These are phyloP conservation scores for Ogataea zsoltii DNA, from an alignment of 805 yeast genomes.

Conservation along the genomic window DNA sequence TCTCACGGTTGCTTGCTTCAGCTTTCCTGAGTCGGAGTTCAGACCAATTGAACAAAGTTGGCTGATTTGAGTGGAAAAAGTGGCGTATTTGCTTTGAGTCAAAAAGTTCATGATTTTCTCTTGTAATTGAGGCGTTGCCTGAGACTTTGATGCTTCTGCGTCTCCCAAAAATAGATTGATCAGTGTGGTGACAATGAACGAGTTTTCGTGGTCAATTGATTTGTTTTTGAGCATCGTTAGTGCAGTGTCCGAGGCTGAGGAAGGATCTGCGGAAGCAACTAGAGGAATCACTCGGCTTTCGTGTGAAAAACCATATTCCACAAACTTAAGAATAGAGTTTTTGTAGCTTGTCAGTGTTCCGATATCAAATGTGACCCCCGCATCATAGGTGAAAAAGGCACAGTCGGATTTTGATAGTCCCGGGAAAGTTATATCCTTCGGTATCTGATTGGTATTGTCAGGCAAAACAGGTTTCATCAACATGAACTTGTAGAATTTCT, in stretches of 20 bases:
- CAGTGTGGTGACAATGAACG: constrained; percentile 43
- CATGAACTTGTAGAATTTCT: constrained; percentile 56
- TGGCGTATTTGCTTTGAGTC: constrained; percentile 53
- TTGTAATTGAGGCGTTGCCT: constrained; percentile 55
- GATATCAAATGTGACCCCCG: constrained; percentile 60
- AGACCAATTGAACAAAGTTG: constrained; percentile 61
- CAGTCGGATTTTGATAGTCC: constrained; percentile 62
- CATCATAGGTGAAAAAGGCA: constrained; percentile 63
- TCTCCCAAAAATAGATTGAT: constrained; percentile 55
- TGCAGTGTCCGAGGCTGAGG: constrained; percentile 55
- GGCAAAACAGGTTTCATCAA: constrained; percentile 49
- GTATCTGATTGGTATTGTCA: constrained; percentile 39
- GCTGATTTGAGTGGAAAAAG: constrained; percentile 42
- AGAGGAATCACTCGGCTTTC: constrained; percentile 42
- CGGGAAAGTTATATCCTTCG: constrained; percentile 52
- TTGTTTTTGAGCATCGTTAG: constrained; percentile 51
- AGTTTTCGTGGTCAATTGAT: constrained; percentile 52
- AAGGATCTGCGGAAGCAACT: constrained; percentile 63
- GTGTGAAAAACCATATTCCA: constrained; percentile 43
- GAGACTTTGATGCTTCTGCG: constrained; percentile 41
- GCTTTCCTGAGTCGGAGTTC: constrained; percentile 48
- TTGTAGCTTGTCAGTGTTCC: constrained; percentile 47
- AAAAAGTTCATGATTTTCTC: constrained; percentile 54
- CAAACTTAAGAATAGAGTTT: constrained; percentile 42
- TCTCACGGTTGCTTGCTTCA: constrained; percentile 58